These are phyloP conservation scores for Candida multigemmis DNA, from an alignment of 805 yeast genomes.

Conservation along the genomic window DNA sequence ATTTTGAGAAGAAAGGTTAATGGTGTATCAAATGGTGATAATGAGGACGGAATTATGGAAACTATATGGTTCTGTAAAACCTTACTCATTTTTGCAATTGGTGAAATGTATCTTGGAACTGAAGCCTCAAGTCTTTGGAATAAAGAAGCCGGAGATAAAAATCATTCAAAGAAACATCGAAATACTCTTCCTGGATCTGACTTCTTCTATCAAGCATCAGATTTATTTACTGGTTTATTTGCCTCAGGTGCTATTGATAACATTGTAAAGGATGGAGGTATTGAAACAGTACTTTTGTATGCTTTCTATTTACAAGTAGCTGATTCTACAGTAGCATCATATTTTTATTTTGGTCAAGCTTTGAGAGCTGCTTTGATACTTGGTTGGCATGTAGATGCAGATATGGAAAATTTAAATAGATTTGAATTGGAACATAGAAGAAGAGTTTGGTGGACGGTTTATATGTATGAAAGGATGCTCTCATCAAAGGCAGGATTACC, in stretches of 20 bases:
- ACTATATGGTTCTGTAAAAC: constrained; percentile 79
- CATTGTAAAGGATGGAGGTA: constrained; percentile 70
- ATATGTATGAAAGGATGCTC: constrained; percentile 58
- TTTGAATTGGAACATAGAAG: constrained; percentile 47
- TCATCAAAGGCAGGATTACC: constrained; percentile 81
- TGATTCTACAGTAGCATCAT: constrained; percentile 75
- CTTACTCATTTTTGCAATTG: constrained; percentile 63
- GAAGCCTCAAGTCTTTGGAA: constrained; percentile 52
- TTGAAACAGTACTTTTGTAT: constrained; percentile 64
- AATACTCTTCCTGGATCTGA: constrained; percentile 68
- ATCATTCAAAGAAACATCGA: constrained; percentile 8
- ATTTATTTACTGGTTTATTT: constrained; percentile 65
- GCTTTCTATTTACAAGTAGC: constrained; percentile 80
- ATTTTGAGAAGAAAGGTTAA: constrained; percentile 26
- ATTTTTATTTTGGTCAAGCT: constrained; percentile 73
- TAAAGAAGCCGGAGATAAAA: constrained; percentile 8
- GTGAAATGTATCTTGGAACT: constrained; percentile 77
- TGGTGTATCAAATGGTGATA: constrained; percentile 30
- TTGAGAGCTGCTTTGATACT: constrained; percentile 60
- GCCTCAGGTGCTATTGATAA: constrained; percentile 76
- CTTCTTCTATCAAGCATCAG: constrained; percentile 73
- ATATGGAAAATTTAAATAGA: constrained; percentile 45
- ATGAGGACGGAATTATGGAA: constrained; percentile 54
- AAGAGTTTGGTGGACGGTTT: constrained; percentile 41
- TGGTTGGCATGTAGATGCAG: constrained; percentile 81